Percentiles rank a stretch among this genome's conserved stretches.
Evolutionary conservation across 2,329 filamentous ascomycete genomes (phyloP).

Genomic region (Phialocephala subalpina): DNA sequence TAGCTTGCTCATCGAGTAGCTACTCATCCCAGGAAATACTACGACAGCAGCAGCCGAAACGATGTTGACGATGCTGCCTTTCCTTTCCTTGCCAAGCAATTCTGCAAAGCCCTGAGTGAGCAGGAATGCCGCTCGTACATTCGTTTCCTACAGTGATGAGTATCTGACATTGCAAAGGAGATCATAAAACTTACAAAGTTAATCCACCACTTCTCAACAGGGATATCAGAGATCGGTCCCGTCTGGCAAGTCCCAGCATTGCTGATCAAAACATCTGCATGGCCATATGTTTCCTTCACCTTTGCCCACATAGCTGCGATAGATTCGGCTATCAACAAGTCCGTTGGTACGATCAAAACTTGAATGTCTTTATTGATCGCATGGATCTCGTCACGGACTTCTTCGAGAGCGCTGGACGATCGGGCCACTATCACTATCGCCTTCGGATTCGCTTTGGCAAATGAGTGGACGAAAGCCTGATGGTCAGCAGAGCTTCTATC

Average conservation of each 20-base stretch:
- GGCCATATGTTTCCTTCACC: conserved; percentile 46
- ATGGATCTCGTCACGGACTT: conserved; percentile 39
- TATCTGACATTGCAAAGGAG: not conserved
- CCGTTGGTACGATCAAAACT: conserved; percentile 42
- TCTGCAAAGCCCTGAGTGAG: conserved; percentile 45
- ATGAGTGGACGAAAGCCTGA: conserved; percentile 27
- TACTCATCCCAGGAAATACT: conserved; percentile 15
- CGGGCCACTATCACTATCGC: conserved; percentile 47
- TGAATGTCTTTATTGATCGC: conserved; percentile 43
- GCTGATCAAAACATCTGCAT: conserved; percentile 59
- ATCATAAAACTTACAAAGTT: conserved; percentile 30
- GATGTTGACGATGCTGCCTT: conserved; percentile 31
- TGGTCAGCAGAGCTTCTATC: not conserved
- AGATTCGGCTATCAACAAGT: conserved; percentile 39
- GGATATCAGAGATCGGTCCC: conserved; percentile 15
- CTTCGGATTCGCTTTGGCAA: conserved; percentile 45
- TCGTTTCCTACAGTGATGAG: conserved; percentile 41
- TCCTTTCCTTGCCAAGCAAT: conserved; percentile 27
- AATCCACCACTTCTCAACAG: conserved; percentile 28
- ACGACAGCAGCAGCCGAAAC: conserved; percentile 7
- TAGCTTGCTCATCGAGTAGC: conserved; percentile 29
- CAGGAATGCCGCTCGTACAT: conserved; percentile 46
- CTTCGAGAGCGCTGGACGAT: conserved; percentile 39
- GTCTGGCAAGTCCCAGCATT: conserved; percentile 27
- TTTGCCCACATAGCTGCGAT: conserved; percentile 33